A percentile compares a stretch with the other conserved stretches of the same genome.
phyloP scores from a whole-genome alignment of 257 asterid species.

The Agastache rugosa region DNA sequence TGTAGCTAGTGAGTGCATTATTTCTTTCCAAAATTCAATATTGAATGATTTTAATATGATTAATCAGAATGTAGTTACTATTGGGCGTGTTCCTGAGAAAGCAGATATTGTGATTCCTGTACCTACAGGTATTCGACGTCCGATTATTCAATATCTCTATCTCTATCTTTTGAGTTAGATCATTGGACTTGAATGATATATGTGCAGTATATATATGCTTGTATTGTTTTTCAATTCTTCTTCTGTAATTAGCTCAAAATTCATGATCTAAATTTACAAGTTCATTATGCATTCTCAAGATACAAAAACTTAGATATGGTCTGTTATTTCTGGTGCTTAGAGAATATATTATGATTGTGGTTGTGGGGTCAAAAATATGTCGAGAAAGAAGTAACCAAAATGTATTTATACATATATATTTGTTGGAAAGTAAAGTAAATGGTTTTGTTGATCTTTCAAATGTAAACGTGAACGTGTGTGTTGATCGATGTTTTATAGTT shows the following conservation, averaged over 20 bases:
- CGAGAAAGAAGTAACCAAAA: not conserved
- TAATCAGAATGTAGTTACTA: slow-evolving; percentile 62
- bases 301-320: not conserved
- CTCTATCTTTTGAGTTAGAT: not conserved
- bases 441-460: not conserved
- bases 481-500: not conserved
- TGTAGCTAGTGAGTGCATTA: not conserved
- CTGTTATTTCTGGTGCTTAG: not conserved
- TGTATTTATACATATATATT: not conserved
- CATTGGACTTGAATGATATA: not conserved
- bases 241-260: not conserved
- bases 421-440: not conserved
- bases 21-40: not conserved
- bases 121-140: slow-evolving; percentile 68
- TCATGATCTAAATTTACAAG: not conserved
- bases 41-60: slow-evolving; percentile 24
- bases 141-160: not conserved
- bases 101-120: slow-evolving; percentile 80
- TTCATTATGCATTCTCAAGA: slow-evolving; percentile 2
- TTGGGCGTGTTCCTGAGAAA: slow-evolving; percentile 76
- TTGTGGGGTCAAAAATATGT: not conserved
- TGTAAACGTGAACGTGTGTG: not conserved
- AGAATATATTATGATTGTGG: not conserved
- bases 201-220: not conserved
- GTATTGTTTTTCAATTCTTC: not conserved